phyloP scores from a whole-genome alignment of 1,139 yeast species.

The Hyphopichia burtonii region DNA sequence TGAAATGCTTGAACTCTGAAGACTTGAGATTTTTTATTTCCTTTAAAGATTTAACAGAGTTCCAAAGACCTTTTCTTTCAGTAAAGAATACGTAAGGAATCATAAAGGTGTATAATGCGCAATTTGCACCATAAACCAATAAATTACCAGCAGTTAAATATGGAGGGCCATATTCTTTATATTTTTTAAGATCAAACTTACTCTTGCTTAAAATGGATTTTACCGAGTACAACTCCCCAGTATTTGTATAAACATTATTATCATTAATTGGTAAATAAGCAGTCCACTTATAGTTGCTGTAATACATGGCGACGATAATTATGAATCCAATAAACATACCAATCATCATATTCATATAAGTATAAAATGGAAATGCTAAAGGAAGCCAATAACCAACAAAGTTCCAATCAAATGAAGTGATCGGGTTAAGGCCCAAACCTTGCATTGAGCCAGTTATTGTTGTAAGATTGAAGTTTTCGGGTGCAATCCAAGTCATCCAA shows the following conservation, averaged over 20 bases:
- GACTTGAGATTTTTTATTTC: constrained; percentile 14
- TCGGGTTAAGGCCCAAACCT: constrained; percentile 63
- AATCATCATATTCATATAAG: constrained; percentile 36
- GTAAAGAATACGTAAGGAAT: constrained; percentile 37
- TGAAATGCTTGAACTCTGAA: constrained; percentile 19
- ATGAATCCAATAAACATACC: constrained; percentile 48
- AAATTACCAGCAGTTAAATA: constrained; percentile 38
- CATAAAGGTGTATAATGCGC: constrained; percentile 40
- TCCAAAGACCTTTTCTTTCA: constrained; percentile 17
- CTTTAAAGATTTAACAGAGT: constrained; percentile 7
- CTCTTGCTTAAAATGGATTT: constrained; percentile 35
- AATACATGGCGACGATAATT: constrained; percentile 46
- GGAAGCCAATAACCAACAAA: constrained; percentile 20
- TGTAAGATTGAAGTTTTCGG: constrained; percentile 39
- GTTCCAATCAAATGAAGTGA: constrained; percentile 55
- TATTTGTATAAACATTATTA: constrained; percentile 46
- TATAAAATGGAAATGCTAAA: constrained; percentile 46
- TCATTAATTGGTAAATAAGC: constrained; percentile 56
- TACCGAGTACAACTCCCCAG: constrained; percentile 44
- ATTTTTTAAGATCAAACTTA: constrained; percentile 37
- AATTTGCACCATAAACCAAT: constrained; percentile 52
- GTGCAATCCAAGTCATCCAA: constrained; percentile 41
- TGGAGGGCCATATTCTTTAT: constrained; percentile 48
- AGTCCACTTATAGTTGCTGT: constrained; percentile 51
- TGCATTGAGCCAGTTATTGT: constrained; percentile 52